A percentile compares a stretch with the other conserved stretches of the same genome.
phyloP scores from a whole-genome alignment of 2,329 filamentous ascomycete genomes.

The Neonectria ditissima region DNA sequence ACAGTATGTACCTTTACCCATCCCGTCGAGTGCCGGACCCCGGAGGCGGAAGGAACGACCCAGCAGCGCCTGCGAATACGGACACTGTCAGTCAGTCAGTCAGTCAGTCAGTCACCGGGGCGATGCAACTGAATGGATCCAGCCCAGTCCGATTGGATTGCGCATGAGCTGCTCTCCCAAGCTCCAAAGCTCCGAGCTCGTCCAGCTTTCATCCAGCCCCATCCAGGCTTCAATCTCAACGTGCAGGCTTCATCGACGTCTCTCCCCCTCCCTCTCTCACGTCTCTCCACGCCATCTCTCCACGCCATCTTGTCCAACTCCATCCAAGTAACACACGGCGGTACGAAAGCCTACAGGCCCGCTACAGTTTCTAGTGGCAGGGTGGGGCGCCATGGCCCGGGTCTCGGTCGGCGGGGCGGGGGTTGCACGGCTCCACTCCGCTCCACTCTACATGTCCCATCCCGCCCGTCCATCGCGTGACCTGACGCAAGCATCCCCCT shows the following conservation, averaged over 20 bases:
- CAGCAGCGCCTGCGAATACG: constrained; percentile 12
- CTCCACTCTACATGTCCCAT: constrained; percentile 37
- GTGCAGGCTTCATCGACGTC: neutral
- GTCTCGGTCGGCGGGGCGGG: constrained; percentile 26
- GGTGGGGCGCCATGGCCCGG: constrained; percentile 26
- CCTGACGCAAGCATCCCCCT: constrained; percentile 47
- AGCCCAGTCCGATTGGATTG: neutral
- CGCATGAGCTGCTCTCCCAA: neutral
- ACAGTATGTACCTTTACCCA: too few species aligned
- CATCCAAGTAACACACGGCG: neutral
- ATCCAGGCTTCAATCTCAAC: neutral
- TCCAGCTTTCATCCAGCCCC: neutral
- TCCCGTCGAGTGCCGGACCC: constrained; percentile 25
- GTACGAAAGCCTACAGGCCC: neutral
- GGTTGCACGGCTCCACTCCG: constrained; percentile 15
- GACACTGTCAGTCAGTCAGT: constrained; percentile 1
- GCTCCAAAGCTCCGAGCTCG: neutral
- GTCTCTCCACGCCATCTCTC: constrained; percentile 1
- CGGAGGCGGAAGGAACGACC: constrained; percentile 19
- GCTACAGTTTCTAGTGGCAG: neutral
- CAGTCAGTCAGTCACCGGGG: neutral
- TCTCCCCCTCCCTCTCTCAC: neutral
- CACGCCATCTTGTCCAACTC: neutral
- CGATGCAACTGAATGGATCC: constrained; percentile 4
- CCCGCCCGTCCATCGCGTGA: constrained; percentile 48